Conservation (phyloP, 2,329 filamentous ascomycete species). For the Lasiodiplodia sp. region DNA sequence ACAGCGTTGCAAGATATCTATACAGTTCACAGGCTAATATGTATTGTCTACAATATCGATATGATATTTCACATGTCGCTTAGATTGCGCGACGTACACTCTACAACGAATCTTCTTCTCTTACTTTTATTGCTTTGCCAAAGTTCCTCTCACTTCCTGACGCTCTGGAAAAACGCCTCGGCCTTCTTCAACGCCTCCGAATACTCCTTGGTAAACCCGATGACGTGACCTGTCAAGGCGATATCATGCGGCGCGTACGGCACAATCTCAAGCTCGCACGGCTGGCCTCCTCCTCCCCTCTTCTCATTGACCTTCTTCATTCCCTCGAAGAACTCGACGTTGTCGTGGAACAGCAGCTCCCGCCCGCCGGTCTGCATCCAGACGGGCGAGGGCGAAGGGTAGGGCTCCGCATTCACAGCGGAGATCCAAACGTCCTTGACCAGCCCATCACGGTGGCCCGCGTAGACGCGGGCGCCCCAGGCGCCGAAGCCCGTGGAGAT, state of each 20-base stretch:
- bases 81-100: background rate
- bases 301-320: slow-evolving; percentile 47
- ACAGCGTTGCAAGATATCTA: background rate
- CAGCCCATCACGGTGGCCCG: slow-evolving; percentile 28
- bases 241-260: slow-evolving; percentile 56
- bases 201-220: slow-evolving; percentile 54
- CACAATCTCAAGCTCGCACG: slow-evolving; percentile 44
- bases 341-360: slow-evolving; percentile 54
- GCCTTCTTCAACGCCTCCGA: slow-evolving; percentile 45
- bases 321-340: slow-evolving; percentile 45
- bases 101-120: background rate
- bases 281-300: background rate
- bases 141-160: background rate
- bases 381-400: slow-evolving; percentile 49
- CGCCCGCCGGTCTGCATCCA: slow-evolving; percentile 51
- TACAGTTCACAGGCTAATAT: slow-evolving; percentile 7
- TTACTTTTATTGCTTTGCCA: background rate
- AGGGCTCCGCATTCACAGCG: slow-evolving; percentile 46
- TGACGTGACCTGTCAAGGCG: slow-evolving; percentile 47
- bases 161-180: slow-evolving; percentile 40
- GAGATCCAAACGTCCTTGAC: slow-evolving; percentile 47
- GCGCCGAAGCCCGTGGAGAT: slow-evolving; percentile 46
- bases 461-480: slow-evolving; percentile 54
- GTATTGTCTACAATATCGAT: slow-evolving; percentile 7
- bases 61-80: background rate